Evolutionary conservation across 257 asterid genomes (phyloP), one percentile per base, ranked within the genome.

Genomic region (Striga asiatica): DNA sequence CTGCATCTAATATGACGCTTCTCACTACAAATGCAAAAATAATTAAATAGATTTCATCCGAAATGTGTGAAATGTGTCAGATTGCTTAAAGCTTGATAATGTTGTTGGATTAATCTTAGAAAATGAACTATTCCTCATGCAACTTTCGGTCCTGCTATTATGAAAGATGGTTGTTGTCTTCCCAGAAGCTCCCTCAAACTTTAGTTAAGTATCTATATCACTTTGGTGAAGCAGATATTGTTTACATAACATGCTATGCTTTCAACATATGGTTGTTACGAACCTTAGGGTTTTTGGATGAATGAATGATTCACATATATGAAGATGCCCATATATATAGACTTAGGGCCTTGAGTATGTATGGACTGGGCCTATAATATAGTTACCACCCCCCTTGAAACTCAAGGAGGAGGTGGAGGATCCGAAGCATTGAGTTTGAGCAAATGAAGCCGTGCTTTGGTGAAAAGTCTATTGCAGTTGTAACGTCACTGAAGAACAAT

Each of bases 1-100:
- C 22, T 37, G 42, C n/a, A n/a, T n/a, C n/a, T n/a, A n/a, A n/a
- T n/a, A n/a, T 57, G 54, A 50, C 49, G 49, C 21, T 32, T 39
- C 19, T 16, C 19, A n/a, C 3, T 5, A 23, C 23, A 8, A 54
- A 43, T 32, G 7, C 14, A 13, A 3, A 27, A 27, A 27, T 27
- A 3, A 27, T 3, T 27, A 16, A 56, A 43, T n/a, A n/a, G n/a
- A n/a, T n/a, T n/a, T n/a, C n/a, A 25, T 46, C 38, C 53, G 17
- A 6, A 24, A 38, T 2, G 7, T 25, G 41, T 13, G 28, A 38
- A n/a, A 27, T 34, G 23, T 14, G 28, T 13, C 24, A 42, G 8
- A 27, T 42, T 52, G 34, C 46, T 17, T 41, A 11, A 35, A 50
- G 19, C 45, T 51, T 39, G 53, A 25, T 19, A 35, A 38, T 50